Evolutionary conservation across 1,284 basidiomycete species (phyloP).

Genomic region (Puccinia horiana): DNA sequence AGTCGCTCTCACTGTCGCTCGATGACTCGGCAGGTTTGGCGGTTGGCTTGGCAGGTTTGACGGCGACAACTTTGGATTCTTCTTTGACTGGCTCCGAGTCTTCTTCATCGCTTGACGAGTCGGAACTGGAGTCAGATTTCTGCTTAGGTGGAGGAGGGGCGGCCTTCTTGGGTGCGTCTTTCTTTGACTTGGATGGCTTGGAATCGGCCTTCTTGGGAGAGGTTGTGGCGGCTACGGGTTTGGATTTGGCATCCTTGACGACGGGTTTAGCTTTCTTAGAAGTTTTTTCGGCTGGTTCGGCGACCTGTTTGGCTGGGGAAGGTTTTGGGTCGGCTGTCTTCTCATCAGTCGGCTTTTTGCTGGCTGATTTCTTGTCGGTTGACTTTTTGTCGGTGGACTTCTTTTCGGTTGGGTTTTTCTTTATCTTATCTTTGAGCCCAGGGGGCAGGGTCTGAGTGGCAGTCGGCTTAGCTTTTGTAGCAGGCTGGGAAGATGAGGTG

Average conservation of each 20-base stretch:
- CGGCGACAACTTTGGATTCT: constrained; percentile 24
- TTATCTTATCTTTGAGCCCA: constrained; percentile 28
- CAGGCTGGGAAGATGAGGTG: constrained; percentile 38
- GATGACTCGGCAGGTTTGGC: neutral
- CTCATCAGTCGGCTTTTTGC: neutral
- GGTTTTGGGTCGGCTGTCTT: neutral
- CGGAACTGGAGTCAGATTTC: constrained; percentile 37
- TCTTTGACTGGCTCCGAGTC: constrained; percentile 15
- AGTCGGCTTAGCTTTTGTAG: constrained; percentile 29
- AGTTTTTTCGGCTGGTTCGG: neutral
- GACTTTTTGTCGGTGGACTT: constrained; percentile 21
- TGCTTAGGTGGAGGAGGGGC: constrained; percentile 13
- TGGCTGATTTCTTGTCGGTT: constrained; percentile 10
- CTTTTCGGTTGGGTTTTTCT: constrained; percentile 27
- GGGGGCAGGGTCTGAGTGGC: constrained; percentile 35
- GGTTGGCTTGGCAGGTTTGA: constrained; percentile 10
- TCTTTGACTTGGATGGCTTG: neutral
- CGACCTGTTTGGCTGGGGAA: neutral
- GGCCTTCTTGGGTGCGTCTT: constrained; percentile 11
- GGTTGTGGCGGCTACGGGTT: neutral
- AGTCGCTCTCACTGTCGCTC: constrained; percentile 7
- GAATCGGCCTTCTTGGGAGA: neutral
- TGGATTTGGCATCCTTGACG: neutral
- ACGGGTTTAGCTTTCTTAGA: neutral
- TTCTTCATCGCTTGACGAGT: constrained; percentile 29